These are phyloP conservation scores for Piper betle DNA, from an alignment of 164 flowering plant species.

Conservation along the genomic window DNA sequence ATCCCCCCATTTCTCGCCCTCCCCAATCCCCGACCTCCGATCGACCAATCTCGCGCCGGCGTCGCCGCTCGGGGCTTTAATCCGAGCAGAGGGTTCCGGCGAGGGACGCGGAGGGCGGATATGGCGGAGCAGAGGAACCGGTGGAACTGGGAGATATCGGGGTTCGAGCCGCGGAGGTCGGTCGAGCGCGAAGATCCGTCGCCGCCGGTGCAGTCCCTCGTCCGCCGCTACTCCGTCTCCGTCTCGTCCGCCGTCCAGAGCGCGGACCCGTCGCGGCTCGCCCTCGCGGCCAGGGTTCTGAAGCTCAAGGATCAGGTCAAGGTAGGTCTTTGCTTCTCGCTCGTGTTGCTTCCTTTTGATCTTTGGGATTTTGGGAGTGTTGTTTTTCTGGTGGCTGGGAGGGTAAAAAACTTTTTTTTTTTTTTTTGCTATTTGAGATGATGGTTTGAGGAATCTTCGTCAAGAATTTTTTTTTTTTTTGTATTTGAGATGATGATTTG, in stretches of 20 bases:
- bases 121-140: slow-evolving; percentile 63
- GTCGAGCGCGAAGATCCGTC: slow-evolving; percentile 27
- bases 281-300: slow-evolving; percentile 36
- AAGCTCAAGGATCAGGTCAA: slow-evolving; percentile 60
- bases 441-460: not conserved
- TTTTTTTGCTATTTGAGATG: not conserved
- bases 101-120: slow-evolving; percentile 1
- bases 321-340: slow-evolving; percentile 20
- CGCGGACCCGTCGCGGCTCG: slow-evolving; percentile 18
- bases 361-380: not conserved
- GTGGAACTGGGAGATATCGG: slow-evolving; percentile 96
- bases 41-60: not conserved
- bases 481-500: not conserved
- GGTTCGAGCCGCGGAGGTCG: slow-evolving; percentile 69
- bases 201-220: slow-evolving; percentile 27
- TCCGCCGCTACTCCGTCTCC: slow-evolving; percentile 68
- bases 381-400: not conserved
- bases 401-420: not conserved
- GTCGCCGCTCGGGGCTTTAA: not conserved
- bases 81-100: not conserved
- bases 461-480: not conserved
- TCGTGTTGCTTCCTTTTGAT: not conserved
- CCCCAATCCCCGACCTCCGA: not conserved
- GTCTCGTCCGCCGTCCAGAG: slow-evolving; percentile 29
- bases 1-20: too few relatives aligned